Evolutionary conservation across 148 eudicot genomes (phyloP).

Genomic region (Rhododendron griersonianum): DNA sequence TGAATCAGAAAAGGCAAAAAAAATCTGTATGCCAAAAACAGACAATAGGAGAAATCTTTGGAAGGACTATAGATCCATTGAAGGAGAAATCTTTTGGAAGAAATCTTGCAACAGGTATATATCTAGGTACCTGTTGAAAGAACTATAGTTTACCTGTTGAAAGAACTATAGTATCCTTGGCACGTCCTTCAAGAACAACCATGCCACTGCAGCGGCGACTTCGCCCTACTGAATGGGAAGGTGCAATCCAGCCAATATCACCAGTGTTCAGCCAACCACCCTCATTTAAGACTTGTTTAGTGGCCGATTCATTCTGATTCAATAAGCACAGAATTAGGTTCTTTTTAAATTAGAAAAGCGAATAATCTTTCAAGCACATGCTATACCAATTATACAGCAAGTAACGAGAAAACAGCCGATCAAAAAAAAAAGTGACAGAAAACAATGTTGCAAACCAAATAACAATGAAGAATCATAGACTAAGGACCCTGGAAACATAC

Average conservation of each 20-base stretch:
- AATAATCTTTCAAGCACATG: not conserved
- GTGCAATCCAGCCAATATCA: conserved; percentile 93
- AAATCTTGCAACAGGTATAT: no score
- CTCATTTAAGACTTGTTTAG: conserved; percentile 63
- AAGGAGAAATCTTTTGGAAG: no score
- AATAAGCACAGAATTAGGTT: not conserved
- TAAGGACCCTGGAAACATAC: not conserved
- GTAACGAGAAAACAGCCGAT: no score
- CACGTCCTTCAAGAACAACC: conserved; percentile 91
- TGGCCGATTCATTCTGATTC: conserved; percentile 62
- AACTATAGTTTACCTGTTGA: conserved; percentile 94
- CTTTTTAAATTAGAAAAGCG: not conserved
- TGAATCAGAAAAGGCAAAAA: not conserved
- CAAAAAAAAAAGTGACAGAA: not conserved
- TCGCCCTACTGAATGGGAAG: conserved; percentile 71
- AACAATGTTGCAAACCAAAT: not conserved
- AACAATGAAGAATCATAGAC: not conserved
- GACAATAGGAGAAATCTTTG: not conserved
- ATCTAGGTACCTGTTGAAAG: conserved; percentile 63
- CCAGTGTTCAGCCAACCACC: conserved; percentile 90
- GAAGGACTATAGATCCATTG: not conserved
- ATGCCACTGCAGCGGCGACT: conserved; percentile 81
- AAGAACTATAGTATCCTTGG: conserved; percentile 95
- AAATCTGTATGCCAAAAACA: not conserved
- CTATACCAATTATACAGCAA: not conserved